phyloP scores from a whole-genome alignment of 1,284 basidiomycete genomes.

The Cutaneotrichosporon mucoides region DNA sequence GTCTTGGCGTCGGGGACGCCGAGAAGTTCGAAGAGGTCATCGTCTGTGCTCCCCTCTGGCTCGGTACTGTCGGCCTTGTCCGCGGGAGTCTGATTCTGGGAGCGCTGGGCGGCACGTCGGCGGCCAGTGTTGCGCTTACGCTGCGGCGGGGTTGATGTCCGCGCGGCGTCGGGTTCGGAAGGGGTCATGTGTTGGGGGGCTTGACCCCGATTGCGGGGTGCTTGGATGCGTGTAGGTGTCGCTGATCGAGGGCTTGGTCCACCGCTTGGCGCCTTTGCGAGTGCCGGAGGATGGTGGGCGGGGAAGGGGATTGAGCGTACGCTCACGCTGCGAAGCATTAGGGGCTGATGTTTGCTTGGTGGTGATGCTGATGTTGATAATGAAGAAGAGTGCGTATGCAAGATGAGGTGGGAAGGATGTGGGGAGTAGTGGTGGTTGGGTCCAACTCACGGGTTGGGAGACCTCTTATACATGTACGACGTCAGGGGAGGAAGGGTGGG shows the following conservation, averaged over 20 bases:
- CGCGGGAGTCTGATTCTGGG: background rate
- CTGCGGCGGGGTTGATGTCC: background rate
- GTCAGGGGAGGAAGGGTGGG: no score
- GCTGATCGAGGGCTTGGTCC: background rate
- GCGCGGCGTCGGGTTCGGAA: background rate
- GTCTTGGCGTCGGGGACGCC: conserved; percentile 17
- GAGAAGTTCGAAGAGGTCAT: conserved; percentile 35
- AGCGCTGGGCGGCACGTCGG: conserved; percentile 6
- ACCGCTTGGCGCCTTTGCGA: background rate
- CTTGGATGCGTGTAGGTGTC: conserved; percentile 7
- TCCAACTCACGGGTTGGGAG: background rate
- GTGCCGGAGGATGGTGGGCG: background rate
- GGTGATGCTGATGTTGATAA: background rate
- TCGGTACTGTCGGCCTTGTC: conserved; percentile 8
- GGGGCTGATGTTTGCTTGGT: background rate
- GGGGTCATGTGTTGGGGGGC: background rate
- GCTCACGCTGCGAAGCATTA: conserved; percentile 5
- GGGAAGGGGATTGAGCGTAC: conserved; percentile 1
- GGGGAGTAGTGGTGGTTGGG: background rate
- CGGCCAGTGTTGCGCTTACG: conserved; percentile 7
- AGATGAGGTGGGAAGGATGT: background rate
- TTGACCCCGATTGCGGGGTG: conserved; percentile 3
- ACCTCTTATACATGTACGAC: background rate
- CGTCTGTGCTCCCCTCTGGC: conserved; percentile 12
- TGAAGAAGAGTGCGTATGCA: no score